phyloP scores from a whole-genome alignment of 2,329 filamentous ascomycete genomes.

The Pleoardoris graminearum region DNA sequence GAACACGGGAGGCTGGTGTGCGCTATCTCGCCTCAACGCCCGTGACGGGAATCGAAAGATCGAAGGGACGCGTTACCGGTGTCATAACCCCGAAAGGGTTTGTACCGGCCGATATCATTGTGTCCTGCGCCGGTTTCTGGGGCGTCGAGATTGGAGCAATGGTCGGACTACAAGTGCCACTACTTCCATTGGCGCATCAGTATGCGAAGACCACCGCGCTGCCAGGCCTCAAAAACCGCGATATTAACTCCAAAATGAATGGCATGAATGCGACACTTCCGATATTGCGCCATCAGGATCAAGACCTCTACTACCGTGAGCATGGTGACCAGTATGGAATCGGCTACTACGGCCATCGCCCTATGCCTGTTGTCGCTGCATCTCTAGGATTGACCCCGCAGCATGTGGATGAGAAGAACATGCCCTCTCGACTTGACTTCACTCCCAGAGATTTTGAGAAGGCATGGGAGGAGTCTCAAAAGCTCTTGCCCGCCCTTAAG shows the following conservation, averaged over 20 bases:
- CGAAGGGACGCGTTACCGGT: conserved; percentile 57
- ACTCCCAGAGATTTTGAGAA: conserved; percentile 63
- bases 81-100: conserved; percentile 55
- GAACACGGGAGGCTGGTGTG: conserved; percentile 62
- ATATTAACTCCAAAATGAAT: conserved; percentile 48
- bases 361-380: conserved; percentile 62
- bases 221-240: conserved; percentile 48
- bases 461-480: conserved; percentile 61
- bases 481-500: conserved; percentile 58
- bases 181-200: conserved; percentile 65
- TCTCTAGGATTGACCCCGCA: conserved; percentile 58
- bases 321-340: conserved; percentile 66
- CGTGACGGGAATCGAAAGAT: conserved; percentile 61
- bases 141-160: conserved; percentile 67
- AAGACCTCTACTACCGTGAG: conserved; percentile 67
- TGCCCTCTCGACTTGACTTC: conserved; percentile 66
- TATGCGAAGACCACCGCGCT: conserved; percentile 65
- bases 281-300: conserved; percentile 65
- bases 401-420: conserved; percentile 61
- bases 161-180: conserved; percentile 60
- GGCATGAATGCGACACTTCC: conserved; percentile 57
- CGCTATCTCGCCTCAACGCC: conserved; percentile 59
- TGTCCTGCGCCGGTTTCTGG: conserved; percentile 69
- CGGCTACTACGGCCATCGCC: conserved; percentile 65
- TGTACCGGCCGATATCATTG: conserved; percentile 62